Base-by-base conservation (phyloP, 345 rosid species). In the Turritis glabra region DNA sequence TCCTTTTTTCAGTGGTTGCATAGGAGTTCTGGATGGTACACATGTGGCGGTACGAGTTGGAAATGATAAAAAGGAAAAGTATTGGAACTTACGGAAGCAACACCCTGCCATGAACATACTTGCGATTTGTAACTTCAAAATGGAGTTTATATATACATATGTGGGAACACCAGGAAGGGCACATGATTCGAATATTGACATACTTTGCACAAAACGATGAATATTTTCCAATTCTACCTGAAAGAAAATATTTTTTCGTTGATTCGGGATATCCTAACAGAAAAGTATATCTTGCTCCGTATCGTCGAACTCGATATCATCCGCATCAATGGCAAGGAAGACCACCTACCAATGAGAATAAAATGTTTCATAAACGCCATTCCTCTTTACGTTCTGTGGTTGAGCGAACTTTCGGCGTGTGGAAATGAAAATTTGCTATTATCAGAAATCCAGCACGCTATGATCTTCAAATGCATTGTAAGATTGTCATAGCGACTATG, bases 141-240 rank as follows among this genome's bases (percentile, higher is more conserved):
- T 41, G 55, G 27, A 46, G 25, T 46, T 64, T 18, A 64, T 64
- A 64, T 46, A 41, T 8, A 62, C 52, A 23, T 62, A 23, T 41
- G 51, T 61, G n/a, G n/a, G 35, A 33, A 41, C 67, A 46, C 56
- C 29, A 15, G 5, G 40, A 64, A 64, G 40, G n/a, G 54, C 40
- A 10, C 54, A 64, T 1, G 44, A 47, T 32, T 18, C 57, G 8
- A 65, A 30, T 64, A 66, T 48, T 48, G 7, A 65, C 30, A 30
- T 46, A 48, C 11, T 47, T 30, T 48, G 70, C 70, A 30, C 40
- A 32, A 8, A 1, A 30, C 1, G 57, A 65, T 55, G 51, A 41
- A 40, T 62, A 22, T 62, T 62, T 40, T 40, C 51, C 51, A 23
- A 12, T 14, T 38, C 50, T 14, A 13, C 33, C 48, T 8, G 32